Percentiles rank a stretch among this genome's conserved stretches.
phyloP scores from a whole-genome alignment of 768 basidiomycete species.

The Rhodotorula graminis region DNA sequence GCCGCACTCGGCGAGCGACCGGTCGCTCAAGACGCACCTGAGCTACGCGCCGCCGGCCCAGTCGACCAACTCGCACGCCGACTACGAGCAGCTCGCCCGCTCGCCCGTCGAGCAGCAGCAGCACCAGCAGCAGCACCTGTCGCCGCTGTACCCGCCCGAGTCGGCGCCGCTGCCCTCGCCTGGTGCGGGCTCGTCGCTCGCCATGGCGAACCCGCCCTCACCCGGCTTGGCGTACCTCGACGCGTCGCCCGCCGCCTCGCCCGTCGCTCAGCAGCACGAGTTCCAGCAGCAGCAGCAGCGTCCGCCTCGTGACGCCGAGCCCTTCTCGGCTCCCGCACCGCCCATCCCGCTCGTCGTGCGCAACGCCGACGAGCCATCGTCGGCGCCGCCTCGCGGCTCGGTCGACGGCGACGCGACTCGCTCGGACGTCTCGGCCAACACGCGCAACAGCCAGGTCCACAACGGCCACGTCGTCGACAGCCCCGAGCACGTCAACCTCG shows the following conservation, averaged over 20 bases:
- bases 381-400: background rate
- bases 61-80: background rate
- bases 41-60: slow-evolving; percentile 8
- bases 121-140: background rate
- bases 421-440: background rate
- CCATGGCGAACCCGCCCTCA: background rate
- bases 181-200: background rate
- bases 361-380: background rate
- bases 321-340: background rate
- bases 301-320: background rate
- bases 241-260: background rate
- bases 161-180: slow-evolving; percentile 1
- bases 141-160: slow-evolving; percentile 1
- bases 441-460: slow-evolving; percentile 7
- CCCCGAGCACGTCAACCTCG: slow-evolving; percentile 7
- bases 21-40: slow-evolving; percentile 12
- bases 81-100: background rate
- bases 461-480: slow-evolving; percentile 21
- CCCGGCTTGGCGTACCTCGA: slow-evolving; percentile 13
- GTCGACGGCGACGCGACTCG: background rate
- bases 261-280: background rate
- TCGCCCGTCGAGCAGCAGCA: background rate
- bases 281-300: background rate
- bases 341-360: background rate
- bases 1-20: background rate